These are phyloP conservation scores for Cenchrus fungigraminus DNA, from an alignment of 176 grass and related monocot genomes.

Conservation along the genomic window DNA sequence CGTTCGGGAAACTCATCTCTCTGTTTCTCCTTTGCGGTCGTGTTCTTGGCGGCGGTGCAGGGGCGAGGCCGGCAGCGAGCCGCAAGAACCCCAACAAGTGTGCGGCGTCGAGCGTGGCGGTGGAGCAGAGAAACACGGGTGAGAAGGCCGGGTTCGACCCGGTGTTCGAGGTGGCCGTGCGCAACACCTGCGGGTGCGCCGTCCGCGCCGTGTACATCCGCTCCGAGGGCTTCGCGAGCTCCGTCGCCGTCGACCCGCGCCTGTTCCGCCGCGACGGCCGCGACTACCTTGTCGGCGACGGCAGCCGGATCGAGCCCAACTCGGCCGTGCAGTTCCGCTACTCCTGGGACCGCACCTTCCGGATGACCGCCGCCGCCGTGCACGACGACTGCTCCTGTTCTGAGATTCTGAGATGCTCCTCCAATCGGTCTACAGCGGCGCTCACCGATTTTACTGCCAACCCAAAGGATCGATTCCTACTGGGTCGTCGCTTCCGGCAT, in stretches of 20 bases:
- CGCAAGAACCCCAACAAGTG: slow-evolving; percentile 17
- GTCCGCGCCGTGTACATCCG: slow-evolving; percentile 44
- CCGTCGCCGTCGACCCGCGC: slow-evolving; percentile 57
- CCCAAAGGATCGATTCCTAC: no score
- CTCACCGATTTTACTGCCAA: no score
- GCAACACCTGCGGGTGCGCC: slow-evolving; percentile 60
- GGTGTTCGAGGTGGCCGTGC: slow-evolving; percentile 74
- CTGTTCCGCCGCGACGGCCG: slow-evolving; percentile 54
- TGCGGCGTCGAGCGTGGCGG: slow-evolving; percentile 48
- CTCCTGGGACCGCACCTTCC: slow-evolving; percentile 78
- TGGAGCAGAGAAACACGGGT: slow-evolving; percentile 61
- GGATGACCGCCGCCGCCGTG: slow-evolving; percentile 53
- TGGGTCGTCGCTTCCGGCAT: no score
- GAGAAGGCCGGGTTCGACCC: slow-evolving; percentile 47
- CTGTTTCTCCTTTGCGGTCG: neutral
- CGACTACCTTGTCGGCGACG: slow-evolving; percentile 62
- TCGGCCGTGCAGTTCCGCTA: slow-evolving; percentile 56
- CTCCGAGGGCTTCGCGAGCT: slow-evolving; percentile 74
- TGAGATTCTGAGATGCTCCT: no score
- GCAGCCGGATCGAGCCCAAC: slow-evolving; percentile 39
- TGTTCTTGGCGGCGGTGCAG: neutral
- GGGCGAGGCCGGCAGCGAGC: neutral
- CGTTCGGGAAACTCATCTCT: neutral
- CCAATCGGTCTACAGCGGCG: neutral
- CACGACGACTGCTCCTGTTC: slow-evolving; percentile 49